Base-by-base conservation (phyloP, 2,329 filamentous ascomycete genomes). In the Mariannaea sp. region DNA sequence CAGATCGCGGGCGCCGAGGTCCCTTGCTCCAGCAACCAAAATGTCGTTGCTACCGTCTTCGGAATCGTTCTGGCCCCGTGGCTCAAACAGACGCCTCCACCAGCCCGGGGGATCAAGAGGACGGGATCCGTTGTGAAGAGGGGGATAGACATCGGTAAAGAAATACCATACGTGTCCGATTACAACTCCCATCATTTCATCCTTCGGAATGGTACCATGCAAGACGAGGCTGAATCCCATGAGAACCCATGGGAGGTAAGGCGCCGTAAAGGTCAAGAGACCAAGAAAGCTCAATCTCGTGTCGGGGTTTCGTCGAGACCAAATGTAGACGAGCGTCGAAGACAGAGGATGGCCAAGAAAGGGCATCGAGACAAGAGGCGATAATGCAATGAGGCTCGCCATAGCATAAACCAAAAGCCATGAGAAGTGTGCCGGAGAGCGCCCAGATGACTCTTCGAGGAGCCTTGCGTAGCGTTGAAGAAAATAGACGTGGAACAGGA, bases 141-240 rank as follows among this genome's bases (percentile, higher is more conserved):
- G 89, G 3, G 94, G 94, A 72, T 96, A 99, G 13, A 99, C 92
- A 71, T 99, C 94, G 55, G 87, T 90, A 73, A 97, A 97, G 76
- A 97, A 99, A 73, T 97, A 99, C 88, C 92, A 97, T 33, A 97
- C 81, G 73, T 99, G 94, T 8, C 94, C 94, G 32, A 97, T 92
- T 8, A 94, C 85, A 13, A 97, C 91, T 4, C 94, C 94, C 77
- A 95, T 91, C 58, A 99, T 88, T 77, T 99, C 94, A 71, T 97
- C 94, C 74, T 95, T 96, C 4, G 94, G 94, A 35, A 97, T 81
- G 5, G 83, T 88, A 6, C 90, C 90, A 70, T 97, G 92, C 70
- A 97, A 81, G n/a, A 96, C 81, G 39, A 97, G 79, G 68, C 90
- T 95, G 74, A 99, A 96, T 0, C 83, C 87, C 82, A 97, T 92